Evolutionary conservation across 768 basidiomycete species (phyloP).

Genomic region (Leccinum broughii): DNA sequence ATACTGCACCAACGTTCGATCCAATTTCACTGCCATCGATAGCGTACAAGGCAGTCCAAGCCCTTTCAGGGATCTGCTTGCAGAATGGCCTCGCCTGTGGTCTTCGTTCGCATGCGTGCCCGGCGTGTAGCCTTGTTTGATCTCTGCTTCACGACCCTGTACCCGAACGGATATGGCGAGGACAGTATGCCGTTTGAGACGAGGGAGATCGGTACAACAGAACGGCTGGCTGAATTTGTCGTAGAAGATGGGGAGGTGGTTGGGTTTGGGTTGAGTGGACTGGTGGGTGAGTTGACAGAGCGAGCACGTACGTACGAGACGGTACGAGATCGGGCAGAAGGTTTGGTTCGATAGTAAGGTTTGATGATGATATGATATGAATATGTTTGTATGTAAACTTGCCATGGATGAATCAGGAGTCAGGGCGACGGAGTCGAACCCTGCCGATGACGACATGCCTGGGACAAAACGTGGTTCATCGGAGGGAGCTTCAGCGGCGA

Average conservation of each 20-base stretch:
- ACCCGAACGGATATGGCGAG: slow-evolving; percentile 40
- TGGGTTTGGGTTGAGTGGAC: slow-evolving; percentile 30
- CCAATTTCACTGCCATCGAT: too few relatives aligned
- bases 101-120: slow-evolving; percentile 33
- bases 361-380: neutral
- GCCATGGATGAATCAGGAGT: too few relatives aligned
- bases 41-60: neutral
- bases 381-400: neutral
- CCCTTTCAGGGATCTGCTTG: slow-evolving; percentile 25
- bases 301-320: slow-evolving; percentile 18
- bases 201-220: slow-evolving; percentile 1
- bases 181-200: slow-evolving; percentile 36
- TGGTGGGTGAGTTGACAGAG: slow-evolving; percentile 19
- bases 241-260: slow-evolving; percentile 28
- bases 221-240: slow-evolving; percentile 23
- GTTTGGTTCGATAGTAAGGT: slow-evolving; percentile 32
- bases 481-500: too few relatives aligned
- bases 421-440: too few relatives aligned
- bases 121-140: slow-evolving; percentile 22
- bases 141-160: slow-evolving; percentile 28
- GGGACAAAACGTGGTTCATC: too few relatives aligned
- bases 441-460: too few relatives aligned
- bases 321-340: slow-evolving; percentile 29
- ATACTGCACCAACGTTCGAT: too few relatives aligned
- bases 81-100: slow-evolving; percentile 36